A percentile compares a stretch with the other conserved stretches of the same genome.
Evolutionary conservation across 352 stramenopile genomes (phyloP).

Genomic region (Globisporangium nunn): DNA sequence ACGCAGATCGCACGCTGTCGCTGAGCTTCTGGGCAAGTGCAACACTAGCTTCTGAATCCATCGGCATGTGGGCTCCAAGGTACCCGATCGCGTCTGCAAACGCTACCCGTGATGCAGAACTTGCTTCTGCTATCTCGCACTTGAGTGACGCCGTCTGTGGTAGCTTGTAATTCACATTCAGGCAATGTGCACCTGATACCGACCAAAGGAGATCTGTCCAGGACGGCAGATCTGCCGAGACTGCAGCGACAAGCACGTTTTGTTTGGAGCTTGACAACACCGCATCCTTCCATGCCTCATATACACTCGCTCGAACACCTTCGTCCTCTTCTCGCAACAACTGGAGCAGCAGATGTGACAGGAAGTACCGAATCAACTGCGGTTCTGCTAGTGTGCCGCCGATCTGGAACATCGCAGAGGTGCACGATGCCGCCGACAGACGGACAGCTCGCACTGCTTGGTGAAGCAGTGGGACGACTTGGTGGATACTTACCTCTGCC

Average conservation of each 20-base stretch:
- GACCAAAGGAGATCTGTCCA: slow-evolving; percentile 61
- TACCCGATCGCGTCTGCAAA: slow-evolving; percentile 59
- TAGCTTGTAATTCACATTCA: slow-evolving; percentile 22
- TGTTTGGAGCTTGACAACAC: slow-evolving; percentile 19
- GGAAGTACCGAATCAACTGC: slow-evolving; percentile 18
- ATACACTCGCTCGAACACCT: slow-evolving; percentile 18
- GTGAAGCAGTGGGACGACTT: slow-evolving; percentile 48
- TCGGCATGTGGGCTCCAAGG: slow-evolving; percentile 24
- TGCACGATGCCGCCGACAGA: slow-evolving; percentile 32
- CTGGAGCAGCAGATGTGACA: slow-evolving; percentile 61
- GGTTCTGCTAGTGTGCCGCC: background rate
- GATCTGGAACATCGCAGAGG: slow-evolving; percentile 32
- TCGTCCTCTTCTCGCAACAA: slow-evolving; percentile 40
- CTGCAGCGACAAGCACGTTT: slow-evolving; percentile 14
- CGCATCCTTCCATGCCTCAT: slow-evolving; percentile 34
- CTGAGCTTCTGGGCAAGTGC: slow-evolving; percentile 18
- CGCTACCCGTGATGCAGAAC: slow-evolving; percentile 28
- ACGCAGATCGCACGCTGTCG: slow-evolving; percentile 24
- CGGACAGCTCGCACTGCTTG: slow-evolving; percentile 39
- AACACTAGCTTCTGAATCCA: slow-evolving; percentile 11
- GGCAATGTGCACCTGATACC: slow-evolving; percentile 15
- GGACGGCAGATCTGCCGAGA: slow-evolving; percentile 14
- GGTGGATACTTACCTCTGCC: slow-evolving; percentile 27
- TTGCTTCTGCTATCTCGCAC: slow-evolving; percentile 8
- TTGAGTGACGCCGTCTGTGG: background rate